Percentiles rank a stretch among this genome's conserved stretches.
These are phyloP conservation scores for Gleditsia sinensis DNA, from an alignment of 306 rosid genomes.

Conservation along the genomic window DNA sequence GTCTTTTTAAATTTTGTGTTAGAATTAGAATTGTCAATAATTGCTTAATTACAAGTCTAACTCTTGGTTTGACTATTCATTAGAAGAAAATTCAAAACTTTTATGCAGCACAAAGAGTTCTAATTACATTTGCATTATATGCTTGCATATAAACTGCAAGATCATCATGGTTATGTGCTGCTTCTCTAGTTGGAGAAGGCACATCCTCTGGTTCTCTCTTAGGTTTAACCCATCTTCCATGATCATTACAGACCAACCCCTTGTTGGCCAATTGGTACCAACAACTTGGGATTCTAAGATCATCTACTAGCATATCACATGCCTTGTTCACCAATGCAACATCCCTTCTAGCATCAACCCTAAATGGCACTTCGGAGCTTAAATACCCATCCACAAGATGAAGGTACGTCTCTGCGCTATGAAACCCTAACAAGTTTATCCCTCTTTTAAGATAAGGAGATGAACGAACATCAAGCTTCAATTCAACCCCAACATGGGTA, in stretches of 20 bases:
- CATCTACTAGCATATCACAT: conserved; percentile 62
- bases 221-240: conserved; percentile 84
- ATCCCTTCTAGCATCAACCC: conserved; percentile 63
- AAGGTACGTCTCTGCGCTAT: conserved; percentile 65
- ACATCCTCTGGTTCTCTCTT: conserved; percentile 63
- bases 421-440: conserved; percentile 52
- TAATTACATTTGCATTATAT: conserved; percentile 23
- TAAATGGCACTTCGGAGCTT: conserved; percentile 28
- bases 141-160: conserved; percentile 28
- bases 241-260: conserved; percentile 59
- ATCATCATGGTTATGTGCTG: conserved; percentile 26
- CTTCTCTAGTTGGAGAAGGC: conserved; percentile 57
- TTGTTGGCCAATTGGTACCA: conserved; percentile 72
- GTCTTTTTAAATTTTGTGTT: not conserved
- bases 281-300: conserved; percentile 58
- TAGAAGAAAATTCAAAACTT: not conserved
- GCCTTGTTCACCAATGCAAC: conserved; percentile 70
- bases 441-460: conserved; percentile 62
- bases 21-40: not conserved
- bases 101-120: conserved; percentile 2
- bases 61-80: not conserved
- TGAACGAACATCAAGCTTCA: conserved; percentile 52
- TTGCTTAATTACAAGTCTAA: not conserved
- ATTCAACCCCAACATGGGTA: conserved; percentile 55
- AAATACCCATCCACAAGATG: conserved; percentile 71